Evolutionary conservation across 148 eudicot genomes (phyloP), one percentile per base, ranked within the genome.

Genomic region (Gaultheria prostrata): DNA sequence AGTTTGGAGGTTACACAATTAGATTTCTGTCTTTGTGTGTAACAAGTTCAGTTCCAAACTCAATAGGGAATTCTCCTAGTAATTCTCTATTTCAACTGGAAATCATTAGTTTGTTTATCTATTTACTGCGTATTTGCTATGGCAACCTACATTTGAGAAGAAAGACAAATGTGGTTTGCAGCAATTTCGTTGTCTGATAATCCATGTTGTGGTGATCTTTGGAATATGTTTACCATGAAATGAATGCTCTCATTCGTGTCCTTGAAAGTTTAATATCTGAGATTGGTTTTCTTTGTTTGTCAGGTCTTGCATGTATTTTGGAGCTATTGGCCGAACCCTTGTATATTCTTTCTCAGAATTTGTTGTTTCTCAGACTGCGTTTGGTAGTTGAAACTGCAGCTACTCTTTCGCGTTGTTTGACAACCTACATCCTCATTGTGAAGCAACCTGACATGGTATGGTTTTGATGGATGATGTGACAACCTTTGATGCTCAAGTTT

Each of bases 291-390:
- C 32, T 77, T 69, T 28, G 57, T 76, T 83, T 84, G 86, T 84
- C 93, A 97, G 99, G 98, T 65, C 88, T 93, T 86, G 98, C 98
- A 46, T 97, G 99, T 90, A 83, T 92, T 59, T 83, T 95, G 87
- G 99, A 95, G 91, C 97, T 97, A 54, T 74, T 95, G 90, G 97
- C 98, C 17, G 98, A 97, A 84, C 99, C 98, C 63, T 83, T 97
- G 72, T 95, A 95, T 86, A 95, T 97, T 81, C 93, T 97, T 86
- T 92, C 98, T 61, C 99, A 97, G 86, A 93, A 91, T 85, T 79
- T 93, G 89, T 90, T 95, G 81, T 95, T 93, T 82, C 98, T 97
- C 88, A 93, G 88, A 88, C 87, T 97, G 84, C 92, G 98, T 57
- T 88, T 97, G 88, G 83, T 91, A 76, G 94, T 91, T 80, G 99